Conservation (phyloP, 371 early-diverging fungal genomes). For the Paraphysoderma sedebokerense region DNA sequence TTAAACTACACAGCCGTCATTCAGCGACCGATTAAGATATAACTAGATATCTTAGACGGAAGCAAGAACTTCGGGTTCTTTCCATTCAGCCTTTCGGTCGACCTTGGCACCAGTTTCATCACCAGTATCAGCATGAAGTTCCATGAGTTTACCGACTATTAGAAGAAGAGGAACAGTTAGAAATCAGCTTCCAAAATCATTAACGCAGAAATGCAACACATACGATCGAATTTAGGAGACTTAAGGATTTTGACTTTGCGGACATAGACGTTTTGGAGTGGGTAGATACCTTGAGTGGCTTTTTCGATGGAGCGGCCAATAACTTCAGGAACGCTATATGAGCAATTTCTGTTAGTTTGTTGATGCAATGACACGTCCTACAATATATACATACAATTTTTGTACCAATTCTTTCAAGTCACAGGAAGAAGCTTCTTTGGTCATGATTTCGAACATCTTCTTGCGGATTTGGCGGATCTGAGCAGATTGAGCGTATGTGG, state of each 20-base stretch:
- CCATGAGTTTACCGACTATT: conserved; percentile 90
- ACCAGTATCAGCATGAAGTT: conserved; percentile 80
- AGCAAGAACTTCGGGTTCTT: conserved; percentile 11
- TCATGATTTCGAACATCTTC: conserved; percentile 99
- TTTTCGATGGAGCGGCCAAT: conserved; percentile 95
- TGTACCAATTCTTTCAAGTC: conserved; percentile 94
- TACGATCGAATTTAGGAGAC: conserved; percentile 83
- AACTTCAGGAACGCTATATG: conserved; percentile 27
- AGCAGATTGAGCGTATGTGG: conserved; percentile 93
- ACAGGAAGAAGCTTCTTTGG: conserved; percentile 69
- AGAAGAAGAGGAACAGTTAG: background rate
- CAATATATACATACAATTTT: conserved; percentile 62
- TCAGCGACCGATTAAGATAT: no score
- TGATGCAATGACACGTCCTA: background rate
- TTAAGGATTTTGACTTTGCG: conserved; percentile 99
- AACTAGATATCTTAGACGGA: conserved; percentile 13
- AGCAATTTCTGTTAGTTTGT: background rate
- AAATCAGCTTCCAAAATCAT: background rate
- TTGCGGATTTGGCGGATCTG: conserved; percentile 98
- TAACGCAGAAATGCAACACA: no score
- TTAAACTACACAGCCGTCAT: no score
- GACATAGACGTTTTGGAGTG: conserved; percentile 94
- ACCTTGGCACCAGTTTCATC: conserved; percentile 72
- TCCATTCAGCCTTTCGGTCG: conserved; percentile 30
- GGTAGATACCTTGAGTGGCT: conserved; percentile 94